Evolutionary conservation across 768 basidiomycete species (phyloP).

Genomic region (Dendrothele bispora): DNA sequence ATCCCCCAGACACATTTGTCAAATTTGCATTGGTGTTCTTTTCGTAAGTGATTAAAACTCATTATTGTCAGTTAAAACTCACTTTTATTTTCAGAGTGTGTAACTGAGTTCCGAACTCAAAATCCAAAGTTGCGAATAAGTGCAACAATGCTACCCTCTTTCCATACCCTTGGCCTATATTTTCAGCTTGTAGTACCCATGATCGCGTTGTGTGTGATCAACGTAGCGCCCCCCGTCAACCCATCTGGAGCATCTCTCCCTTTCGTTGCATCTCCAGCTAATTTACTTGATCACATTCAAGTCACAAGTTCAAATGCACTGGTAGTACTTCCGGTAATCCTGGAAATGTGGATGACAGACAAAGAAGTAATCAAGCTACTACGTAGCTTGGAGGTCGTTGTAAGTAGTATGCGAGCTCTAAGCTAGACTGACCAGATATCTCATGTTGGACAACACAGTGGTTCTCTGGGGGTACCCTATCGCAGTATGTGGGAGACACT

Average conservation of each 20-base stretch:
- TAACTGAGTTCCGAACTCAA: constrained; percentile 15
- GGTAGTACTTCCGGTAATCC: constrained; percentile 35
- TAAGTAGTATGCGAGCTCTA: no score
- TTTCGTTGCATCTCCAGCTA: constrained; percentile 36
- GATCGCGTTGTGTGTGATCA: constrained; percentile 20
- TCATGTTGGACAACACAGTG: no score
- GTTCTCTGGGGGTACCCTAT: constrained; percentile 3
- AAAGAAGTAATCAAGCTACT: constrained; percentile 24
- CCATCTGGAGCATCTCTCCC: constrained; percentile 24
- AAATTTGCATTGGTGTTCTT: constrained; percentile 31
- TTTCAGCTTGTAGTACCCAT: constrained; percentile 31
- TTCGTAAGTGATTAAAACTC: constrained; percentile 29
- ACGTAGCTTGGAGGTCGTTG: constrained; percentile 20
- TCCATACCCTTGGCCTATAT: constrained; percentile 35
- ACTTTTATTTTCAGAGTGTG: no score
- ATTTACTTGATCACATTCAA: constrained; percentile 34
- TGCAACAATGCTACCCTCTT: constrained; percentile 35
- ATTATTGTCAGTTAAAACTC: no score
- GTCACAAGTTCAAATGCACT: constrained; percentile 27
- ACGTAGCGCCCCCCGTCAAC: constrained; percentile 32
- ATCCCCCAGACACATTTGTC: constrained; percentile 33
- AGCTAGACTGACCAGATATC: no score
- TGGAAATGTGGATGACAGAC: constrained; percentile 37
- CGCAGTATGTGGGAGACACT: constrained; percentile 10
- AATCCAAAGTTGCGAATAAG: constrained; percentile 19